Evolutionary conservation across 192 early-diverging fungal genomes (phyloP).

Genomic region (Coemansia sp.): DNA sequence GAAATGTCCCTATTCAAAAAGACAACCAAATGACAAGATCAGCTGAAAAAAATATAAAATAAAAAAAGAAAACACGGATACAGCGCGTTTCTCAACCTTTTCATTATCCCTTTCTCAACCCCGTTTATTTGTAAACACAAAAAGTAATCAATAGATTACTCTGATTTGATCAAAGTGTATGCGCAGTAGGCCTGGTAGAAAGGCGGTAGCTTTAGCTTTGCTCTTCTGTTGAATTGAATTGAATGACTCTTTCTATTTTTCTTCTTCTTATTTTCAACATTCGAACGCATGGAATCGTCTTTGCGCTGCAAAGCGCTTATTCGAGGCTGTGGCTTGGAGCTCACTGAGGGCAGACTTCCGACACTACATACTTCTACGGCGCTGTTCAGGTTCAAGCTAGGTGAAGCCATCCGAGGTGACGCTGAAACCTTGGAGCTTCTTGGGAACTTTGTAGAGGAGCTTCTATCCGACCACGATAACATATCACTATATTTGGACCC

Average conservation of each 20-base stretch:
- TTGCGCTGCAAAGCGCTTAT: constrained; percentile 16
- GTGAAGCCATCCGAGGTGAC: constrained; percentile 15
- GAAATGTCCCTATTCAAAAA: not conserved
- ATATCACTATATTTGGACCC: constrained; percentile 39
- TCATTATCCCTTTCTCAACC: not conserved
- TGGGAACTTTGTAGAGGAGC: constrained; percentile 29
- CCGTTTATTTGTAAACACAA: not conserved
- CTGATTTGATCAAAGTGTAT: not conserved
- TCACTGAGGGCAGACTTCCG: constrained; percentile 6
- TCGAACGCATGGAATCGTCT: not conserved
- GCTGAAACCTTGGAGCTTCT: not conserved
- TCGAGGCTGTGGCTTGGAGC: constrained; percentile 29
- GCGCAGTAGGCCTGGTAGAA: not conserved
- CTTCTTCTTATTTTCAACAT: not conserved
- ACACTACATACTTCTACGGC: constrained; percentile 31
- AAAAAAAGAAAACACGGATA: not conserved
- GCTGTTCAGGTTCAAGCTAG: constrained; percentile 37
- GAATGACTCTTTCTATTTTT: not conserved
- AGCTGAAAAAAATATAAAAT: constrained; percentile 12
- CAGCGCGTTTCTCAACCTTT: constrained; percentile 1
- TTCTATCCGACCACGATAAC: constrained; percentile 31
- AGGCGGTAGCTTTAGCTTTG: not conserved
- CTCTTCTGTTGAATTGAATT: not conserved
- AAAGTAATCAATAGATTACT: not conserved
- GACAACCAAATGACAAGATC: not conserved